Evolutionary conservation across 768 basidiomycete species (phyloP).

Genomic region (Rubroboletus pulcherrimus): DNA sequence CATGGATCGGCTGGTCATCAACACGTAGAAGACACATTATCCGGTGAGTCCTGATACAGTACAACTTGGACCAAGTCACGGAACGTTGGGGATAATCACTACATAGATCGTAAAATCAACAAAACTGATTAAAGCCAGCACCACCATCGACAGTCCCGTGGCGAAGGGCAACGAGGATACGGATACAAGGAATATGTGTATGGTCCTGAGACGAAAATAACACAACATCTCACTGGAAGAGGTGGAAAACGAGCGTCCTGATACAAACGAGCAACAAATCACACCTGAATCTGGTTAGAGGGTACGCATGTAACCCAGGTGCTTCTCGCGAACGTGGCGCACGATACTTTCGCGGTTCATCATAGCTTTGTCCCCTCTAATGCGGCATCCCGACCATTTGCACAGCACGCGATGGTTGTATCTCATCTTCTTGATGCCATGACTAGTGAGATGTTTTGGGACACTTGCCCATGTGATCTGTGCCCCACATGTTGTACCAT

Average conservation of each 20-base stretch:
- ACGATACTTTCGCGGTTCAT: conserved; percentile 18
- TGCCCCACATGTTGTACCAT: not conserved
- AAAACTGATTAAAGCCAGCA: no score
- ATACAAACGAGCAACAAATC: not conserved
- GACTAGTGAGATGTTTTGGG: conserved; percentile 9
- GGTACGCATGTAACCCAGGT: conserved; percentile 8
- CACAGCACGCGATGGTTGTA: not conserved
- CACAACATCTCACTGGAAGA: no score
- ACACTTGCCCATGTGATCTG: not conserved
- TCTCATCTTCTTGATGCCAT: not conserved
- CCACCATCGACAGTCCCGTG: no score
- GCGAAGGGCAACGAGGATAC: no score
- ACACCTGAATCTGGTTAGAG: not conserved
- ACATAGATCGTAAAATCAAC: no score
- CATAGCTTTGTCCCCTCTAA: not conserved
- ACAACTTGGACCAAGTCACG: no score
- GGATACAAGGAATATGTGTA: no score
- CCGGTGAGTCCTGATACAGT: no score
- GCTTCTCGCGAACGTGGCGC: conserved; percentile 15
- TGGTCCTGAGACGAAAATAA: no score
- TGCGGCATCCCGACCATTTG: conserved; percentile 9
- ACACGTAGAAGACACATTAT: not conserved
- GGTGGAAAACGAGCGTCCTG: not conserved
- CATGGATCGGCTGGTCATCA: not conserved
- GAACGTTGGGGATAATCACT: no score